Base-by-base conservation (phyloP, 257 asterid species). In the Thymus quinquecostatus region DNA sequence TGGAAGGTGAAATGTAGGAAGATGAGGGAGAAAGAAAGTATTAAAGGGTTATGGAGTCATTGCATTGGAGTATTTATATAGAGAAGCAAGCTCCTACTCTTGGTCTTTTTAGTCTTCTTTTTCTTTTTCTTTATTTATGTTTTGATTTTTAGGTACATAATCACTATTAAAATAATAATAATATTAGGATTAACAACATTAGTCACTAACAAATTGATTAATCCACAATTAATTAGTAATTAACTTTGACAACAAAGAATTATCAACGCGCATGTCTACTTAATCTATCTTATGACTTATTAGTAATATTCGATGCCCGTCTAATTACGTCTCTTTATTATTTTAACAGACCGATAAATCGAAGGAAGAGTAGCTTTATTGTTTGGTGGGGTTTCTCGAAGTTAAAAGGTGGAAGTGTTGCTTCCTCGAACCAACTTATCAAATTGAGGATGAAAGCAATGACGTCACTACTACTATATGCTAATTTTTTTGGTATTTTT, bases 311-410 rank as follows among this genome's bases (percentile, higher is more conserved):
- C n/a, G n/a, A n/a, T n/a, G n/a, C n/a, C 21, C 21, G 21, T 21
- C 21, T 21, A 0, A 21, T 21, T 0, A 21, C 21, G 21, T 0
- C 21, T 21, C 21, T 21, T 21, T 21, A 21, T 21, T 21, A 21
- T 21, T 21, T 21, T 21, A 21, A 21, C 21, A 21, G 21, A 21
- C 21, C 21, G 21, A 21, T 21, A 21, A 21, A 21, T 21, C 0
- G 0, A 21, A 21, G 21, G 0, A 21, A 21, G 21, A 21, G 21
- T 21, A 0, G 21, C 21, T 21, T 0, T 21, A 41, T 57, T 38
- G 80, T 79, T 70, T 70, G 77, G 77, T 79, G 77, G 80, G 79
- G 68, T 66, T 79, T 79, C 83, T 75, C 61, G 83, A 79, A 74
- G 79, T 56, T 41, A 48, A 66, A 21, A 38, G 72, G 62, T 44